Evolutionary conservation across 2,329 filamentous ascomycete species (phyloP), one percentile per base, ranked within the genome.

Genomic region (Fusarium nurragi): DNA sequence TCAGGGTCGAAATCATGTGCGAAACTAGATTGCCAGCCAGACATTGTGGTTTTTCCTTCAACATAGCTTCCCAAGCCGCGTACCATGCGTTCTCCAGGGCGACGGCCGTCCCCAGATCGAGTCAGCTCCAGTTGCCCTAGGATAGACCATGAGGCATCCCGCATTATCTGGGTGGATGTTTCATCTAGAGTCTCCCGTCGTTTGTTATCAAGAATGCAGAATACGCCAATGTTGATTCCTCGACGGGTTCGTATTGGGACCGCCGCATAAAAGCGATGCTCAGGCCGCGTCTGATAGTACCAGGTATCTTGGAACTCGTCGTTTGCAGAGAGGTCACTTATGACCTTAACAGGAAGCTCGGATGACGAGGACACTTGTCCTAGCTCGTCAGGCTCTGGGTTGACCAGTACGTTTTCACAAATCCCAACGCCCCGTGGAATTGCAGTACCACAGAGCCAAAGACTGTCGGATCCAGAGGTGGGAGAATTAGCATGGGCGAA

Each of bases 181-280:
- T 74, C 69, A 34, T 70, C 72, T 55, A 78, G 71, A 3, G 12
- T 16, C 0, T 46, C 21, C 22, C 64, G 52, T 10, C 64, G 40
- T 11, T 63, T 54, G 8, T 44, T 45, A 36, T 68, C 60, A 14
- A 75, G 55, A 9, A 80, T 69, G 50, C 74, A 78, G 16, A 75
- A 75, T 1, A 77, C 75, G 6, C 80, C 80, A 8, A 82, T 81
- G 41, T 79, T 78, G 60, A 81, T 77, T 19, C 78, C 79, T 4
- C 71, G 66, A 0, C 61, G 73, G 0, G 77, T 77, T 2, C 74
- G 73, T 5, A 82, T 79, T 1, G 80, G 80, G 0, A 80, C 75
- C 1, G 72, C 79, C 0, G 78, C 75, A 38, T 80, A 82, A 60
- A 82, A 81, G 0, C 72, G 70, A 26, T 71, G 63, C 4, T 57